Conservation (phyloP, 2,329 filamentous ascomycete species). For the Aspergillus viridinutans region DNA sequence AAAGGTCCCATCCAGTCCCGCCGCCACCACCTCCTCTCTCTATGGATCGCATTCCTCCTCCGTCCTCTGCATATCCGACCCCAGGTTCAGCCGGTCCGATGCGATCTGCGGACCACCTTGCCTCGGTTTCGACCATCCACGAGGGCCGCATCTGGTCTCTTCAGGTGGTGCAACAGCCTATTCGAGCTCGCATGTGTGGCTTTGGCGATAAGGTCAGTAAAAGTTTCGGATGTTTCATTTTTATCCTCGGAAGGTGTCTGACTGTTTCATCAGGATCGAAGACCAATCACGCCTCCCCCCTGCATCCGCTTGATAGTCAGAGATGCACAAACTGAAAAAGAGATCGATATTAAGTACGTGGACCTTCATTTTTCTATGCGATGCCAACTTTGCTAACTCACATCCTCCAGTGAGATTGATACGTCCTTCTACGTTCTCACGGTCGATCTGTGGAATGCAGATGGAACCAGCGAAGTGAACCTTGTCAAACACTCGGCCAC, state of each 20-base stretch:
- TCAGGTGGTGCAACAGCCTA: slow-evolving; percentile 82
- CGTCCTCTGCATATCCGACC: slow-evolving; percentile 33
- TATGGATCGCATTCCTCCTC: slow-evolving; percentile 38
- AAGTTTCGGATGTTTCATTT: background rate
- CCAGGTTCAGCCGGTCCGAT: slow-evolving; percentile 30
- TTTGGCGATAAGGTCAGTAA: slow-evolving; percentile 85
- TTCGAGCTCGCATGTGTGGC: slow-evolving; percentile 94
- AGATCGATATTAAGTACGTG: slow-evolving; percentile 76
- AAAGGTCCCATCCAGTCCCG: slow-evolving; percentile 33
- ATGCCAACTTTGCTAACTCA: slow-evolving; percentile 10
- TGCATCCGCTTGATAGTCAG: slow-evolving; percentile 80
- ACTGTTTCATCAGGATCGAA: slow-evolving; percentile 63
- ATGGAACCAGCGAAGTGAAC: slow-evolving; percentile 61
- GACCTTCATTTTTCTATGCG: background rate
- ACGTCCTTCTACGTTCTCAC: slow-evolving; percentile 65
- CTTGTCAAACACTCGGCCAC: slow-evolving; percentile 62
- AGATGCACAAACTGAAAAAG: slow-evolving; percentile 69
- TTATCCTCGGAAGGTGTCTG: background rate
- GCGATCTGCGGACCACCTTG: slow-evolving; percentile 32
- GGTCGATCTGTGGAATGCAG: slow-evolving; percentile 64
- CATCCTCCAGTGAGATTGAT: slow-evolving; percentile 59
- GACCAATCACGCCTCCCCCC: slow-evolving; percentile 92
- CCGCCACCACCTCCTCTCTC: slow-evolving; percentile 35
- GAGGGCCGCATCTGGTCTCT: slow-evolving; percentile 55
- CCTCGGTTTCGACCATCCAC: slow-evolving; percentile 37